Evolutionary conservation across 192 early-diverging fungal species (phyloP).

Genomic region (Coemansia sp.): DNA sequence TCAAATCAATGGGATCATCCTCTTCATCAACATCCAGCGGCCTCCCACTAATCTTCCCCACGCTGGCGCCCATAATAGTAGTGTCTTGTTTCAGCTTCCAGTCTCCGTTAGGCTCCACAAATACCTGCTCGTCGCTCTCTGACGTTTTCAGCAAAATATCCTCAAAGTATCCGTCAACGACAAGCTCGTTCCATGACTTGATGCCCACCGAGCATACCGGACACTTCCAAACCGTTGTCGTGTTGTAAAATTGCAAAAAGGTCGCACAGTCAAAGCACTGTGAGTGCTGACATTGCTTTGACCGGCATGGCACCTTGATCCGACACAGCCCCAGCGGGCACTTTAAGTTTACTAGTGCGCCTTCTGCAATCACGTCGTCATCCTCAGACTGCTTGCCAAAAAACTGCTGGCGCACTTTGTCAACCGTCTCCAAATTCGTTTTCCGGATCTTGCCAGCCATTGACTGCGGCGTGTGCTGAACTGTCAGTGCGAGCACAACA

Average conservation of each 20-base stretch:
- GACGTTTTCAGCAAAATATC: conserved; percentile 37
- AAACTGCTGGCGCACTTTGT: conserved; percentile 37
- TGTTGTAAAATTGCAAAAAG: conserved; percentile 72
- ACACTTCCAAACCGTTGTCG: conserved; percentile 68
- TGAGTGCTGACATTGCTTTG: conserved; percentile 67
- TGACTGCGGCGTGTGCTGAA: conserved; percentile 23
- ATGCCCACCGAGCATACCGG: conserved; percentile 69
- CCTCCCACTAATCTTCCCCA: neutral
- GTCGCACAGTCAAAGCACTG: conserved; percentile 81
- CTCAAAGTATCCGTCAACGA: conserved; percentile 67
- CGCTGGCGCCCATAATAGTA: conserved; percentile 43
- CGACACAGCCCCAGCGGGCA: conserved; percentile 72
- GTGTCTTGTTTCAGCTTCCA: conserved; percentile 41
- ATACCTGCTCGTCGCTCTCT: conserved; percentile 37
- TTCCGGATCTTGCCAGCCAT: conserved; percentile 28
- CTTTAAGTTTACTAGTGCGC: conserved; percentile 67
- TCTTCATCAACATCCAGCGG: conserved; percentile 14
- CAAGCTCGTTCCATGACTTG: conserved; percentile 56
- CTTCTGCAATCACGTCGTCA: conserved; percentile 64
- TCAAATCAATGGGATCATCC: conserved; percentile 27
- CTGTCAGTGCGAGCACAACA: conserved; percentile 21
- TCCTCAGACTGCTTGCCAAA: conserved; percentile 56
- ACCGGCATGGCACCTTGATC: conserved; percentile 63
- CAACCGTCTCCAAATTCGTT: conserved; percentile 10
- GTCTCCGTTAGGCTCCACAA: conserved; percentile 35